Conservation (phyloP, 2,329 filamentous ascomycete species). For the Neopestalotiopsis clavispora region DNA sequence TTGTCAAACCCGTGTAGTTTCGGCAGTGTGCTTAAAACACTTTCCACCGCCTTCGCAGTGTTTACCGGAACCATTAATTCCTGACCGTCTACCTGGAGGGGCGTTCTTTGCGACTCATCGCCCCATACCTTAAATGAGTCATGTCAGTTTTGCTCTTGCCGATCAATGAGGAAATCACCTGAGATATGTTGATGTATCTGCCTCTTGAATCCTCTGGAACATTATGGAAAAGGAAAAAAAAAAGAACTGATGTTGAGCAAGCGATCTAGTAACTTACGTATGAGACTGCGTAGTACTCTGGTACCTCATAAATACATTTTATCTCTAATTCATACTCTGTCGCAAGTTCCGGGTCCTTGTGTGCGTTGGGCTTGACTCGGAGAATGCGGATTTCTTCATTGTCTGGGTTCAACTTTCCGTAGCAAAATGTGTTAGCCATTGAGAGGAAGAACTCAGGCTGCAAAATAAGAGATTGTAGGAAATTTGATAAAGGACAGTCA, state of each 20-base stretch:
- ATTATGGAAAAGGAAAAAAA: too few species aligned
- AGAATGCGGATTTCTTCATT: neutral
- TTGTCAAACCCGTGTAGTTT: neutral
- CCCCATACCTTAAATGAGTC: neutral
- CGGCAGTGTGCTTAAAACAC: neutral
- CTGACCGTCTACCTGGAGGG: neutral
- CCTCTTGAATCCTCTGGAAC: too few species aligned
- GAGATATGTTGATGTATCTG: neutral
- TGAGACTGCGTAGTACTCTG: neutral
- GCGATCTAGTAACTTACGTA: neutral
- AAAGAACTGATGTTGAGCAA: too few species aligned
- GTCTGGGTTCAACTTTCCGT: neutral
- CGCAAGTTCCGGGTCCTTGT: neutral
- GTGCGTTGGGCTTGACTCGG: neutral
- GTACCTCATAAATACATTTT: neutral
- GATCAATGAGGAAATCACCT: too few species aligned
- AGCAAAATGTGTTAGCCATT: neutral
- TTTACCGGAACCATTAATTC: neutral
- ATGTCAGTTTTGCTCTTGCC: too few species aligned
- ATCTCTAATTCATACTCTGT: neutral
- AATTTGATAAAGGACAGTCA: too few species aligned
- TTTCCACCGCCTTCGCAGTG: neutral
- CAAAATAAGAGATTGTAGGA: too few species aligned
- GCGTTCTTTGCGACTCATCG: neutral
- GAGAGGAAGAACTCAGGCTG: too few species aligned